phyloP scores from a whole-genome alignment of 139 green algal genomes.

The Astrephomene gubernaculifera region DNA sequence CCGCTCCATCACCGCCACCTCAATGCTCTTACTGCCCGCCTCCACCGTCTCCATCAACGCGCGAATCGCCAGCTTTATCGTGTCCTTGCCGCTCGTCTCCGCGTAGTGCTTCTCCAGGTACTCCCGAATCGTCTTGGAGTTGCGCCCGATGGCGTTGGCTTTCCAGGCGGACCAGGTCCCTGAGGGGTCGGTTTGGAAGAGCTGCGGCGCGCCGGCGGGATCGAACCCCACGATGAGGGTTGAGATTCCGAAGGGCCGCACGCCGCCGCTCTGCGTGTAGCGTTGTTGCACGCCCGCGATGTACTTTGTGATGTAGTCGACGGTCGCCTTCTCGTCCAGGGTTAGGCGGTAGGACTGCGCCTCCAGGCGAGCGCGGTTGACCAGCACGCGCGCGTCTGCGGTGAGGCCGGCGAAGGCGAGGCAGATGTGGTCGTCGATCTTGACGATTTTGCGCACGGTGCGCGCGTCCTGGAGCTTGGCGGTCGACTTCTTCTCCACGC shows the following conservation, averaged over 20 bases:
- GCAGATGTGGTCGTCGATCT: conserved; percentile 97
- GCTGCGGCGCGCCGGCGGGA: conserved; percentile 70
- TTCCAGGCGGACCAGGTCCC: conserved; percentile 98
- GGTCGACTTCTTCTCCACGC: conserved; percentile 95
- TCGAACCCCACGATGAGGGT: conserved; percentile 97
- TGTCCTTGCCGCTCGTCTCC: conserved; percentile 80
- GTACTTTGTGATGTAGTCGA: conserved; percentile 95
- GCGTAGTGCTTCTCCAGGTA: conserved; percentile 98
- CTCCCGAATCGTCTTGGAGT: conserved; percentile 97
- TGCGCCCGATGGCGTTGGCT: conserved; percentile 96
- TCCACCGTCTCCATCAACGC: conserved; percentile 94
- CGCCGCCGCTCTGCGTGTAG: conserved; percentile 97
- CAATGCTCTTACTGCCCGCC: conserved; percentile 77
- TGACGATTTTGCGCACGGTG: conserved; percentile 97
- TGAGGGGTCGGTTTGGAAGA: conserved; percentile 98
- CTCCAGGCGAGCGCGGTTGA: conserved; percentile 95
- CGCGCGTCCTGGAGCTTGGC: conserved; percentile 96
- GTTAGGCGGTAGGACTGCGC: conserved; percentile 75
- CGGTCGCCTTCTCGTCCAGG: conserved; percentile 86
- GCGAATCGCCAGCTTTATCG: conserved; percentile 93
- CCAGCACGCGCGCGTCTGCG: conserved; percentile 95
- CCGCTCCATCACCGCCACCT: conserved; percentile 88
- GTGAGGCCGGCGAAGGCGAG: conserved; percentile 97
- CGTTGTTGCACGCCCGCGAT: conserved; percentile 94
- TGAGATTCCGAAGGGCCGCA: conserved; percentile 98